Evolutionary conservation across 2,329 filamentous ascomycete genomes (phyloP).

Genomic region (Xylaria sp.): DNA sequence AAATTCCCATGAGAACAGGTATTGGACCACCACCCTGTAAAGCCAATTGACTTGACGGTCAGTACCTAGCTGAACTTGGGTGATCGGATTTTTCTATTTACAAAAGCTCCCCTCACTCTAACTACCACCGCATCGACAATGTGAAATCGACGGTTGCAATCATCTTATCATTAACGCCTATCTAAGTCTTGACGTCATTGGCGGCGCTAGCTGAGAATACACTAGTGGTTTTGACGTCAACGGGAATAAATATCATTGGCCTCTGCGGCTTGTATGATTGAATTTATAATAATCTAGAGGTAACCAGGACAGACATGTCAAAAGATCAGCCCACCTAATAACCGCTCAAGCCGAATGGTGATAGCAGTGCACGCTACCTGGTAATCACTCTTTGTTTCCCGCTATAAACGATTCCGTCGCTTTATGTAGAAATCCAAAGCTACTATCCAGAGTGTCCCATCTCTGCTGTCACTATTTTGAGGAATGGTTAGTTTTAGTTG

Average conservation of each 20-base stretch:
- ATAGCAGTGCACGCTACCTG: neutral
- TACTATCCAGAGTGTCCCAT: too few relatives aligned
- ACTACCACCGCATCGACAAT: neutral
- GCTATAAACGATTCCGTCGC: neutral
- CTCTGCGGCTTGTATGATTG: neutral
- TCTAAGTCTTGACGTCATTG: conserved; percentile 31
- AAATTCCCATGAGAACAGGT: conserved; percentile 28
- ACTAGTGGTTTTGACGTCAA: conserved; percentile 2
- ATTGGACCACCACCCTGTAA: neutral
- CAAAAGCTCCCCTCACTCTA: neutral
- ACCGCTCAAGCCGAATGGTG: neutral
- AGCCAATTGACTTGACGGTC: neutral
- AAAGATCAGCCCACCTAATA: neutral
- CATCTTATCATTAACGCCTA: conserved; percentile 15
- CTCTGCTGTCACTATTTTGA: neutral
- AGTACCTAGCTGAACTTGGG: neutral
- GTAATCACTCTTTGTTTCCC: neutral
- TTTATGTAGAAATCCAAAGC: too few relatives aligned
- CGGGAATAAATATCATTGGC: neutral
- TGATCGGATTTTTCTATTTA: neutral
- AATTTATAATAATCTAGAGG: neutral
- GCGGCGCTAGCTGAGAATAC: neutral
- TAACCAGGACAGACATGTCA: neutral
- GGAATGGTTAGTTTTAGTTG: too few relatives aligned
- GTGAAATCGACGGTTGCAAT: neutral